Conservation (phyloP, 208 protist genomes). For the Lotmaria passim region DNA sequence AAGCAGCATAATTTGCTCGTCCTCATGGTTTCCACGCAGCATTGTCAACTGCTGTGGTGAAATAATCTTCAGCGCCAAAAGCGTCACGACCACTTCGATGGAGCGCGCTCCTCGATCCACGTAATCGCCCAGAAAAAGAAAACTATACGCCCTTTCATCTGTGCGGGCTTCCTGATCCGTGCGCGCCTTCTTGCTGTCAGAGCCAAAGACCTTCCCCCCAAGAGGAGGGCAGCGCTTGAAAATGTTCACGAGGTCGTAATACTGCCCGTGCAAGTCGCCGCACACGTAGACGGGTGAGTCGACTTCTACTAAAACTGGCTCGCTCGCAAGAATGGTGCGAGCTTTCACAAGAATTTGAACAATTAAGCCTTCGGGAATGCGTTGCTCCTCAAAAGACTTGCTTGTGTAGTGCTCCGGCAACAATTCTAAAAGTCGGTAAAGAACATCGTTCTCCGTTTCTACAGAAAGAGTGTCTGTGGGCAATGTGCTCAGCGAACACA, state of each 20-base stretch:
- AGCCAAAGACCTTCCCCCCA: constrained; percentile 44
- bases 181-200: constrained; percentile 22
- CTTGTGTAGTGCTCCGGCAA: constrained; percentile 73
- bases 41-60: constrained; percentile 98
- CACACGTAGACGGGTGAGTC: constrained; percentile 95
- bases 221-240: constrained; percentile 87
- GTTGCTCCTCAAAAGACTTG: constrained; percentile 50
- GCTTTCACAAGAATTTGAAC: constrained; percentile 64
- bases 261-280: constrained; percentile 99
- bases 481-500: constrained; percentile 56
- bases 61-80: constrained; percentile 97
- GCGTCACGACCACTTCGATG: constrained; percentile 94
- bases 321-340: constrained; percentile 58
- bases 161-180: not conserved
- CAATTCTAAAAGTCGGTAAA: constrained; percentile 75
- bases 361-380: constrained; percentile 73
- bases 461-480: constrained; percentile 72
- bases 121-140: constrained; percentile 94
- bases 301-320: constrained; percentile 74
- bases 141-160: constrained; percentile 88
- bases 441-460: constrained; percentile 69
- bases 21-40: constrained; percentile 99
- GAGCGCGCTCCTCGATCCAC: constrained; percentile 98
- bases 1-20: constrained; percentile 98
- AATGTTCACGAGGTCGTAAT: constrained; percentile 97